These are phyloP conservation scores for Phytophthora fragariae DNA, from an alignment of 352 stramenopile species.

Conservation along the genomic window DNA sequence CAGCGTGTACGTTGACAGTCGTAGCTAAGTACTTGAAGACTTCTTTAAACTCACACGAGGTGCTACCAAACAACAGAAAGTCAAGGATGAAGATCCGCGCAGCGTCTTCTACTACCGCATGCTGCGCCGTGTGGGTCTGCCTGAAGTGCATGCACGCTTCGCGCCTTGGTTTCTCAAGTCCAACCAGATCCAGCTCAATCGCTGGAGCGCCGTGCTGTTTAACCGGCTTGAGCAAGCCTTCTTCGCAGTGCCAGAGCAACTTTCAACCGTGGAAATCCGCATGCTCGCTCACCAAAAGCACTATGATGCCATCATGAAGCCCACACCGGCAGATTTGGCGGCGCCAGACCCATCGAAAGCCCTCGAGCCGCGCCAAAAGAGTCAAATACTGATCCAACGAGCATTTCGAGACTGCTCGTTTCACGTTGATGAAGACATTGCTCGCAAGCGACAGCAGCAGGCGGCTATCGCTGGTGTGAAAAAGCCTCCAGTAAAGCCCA, in stretches of 20 bases:
- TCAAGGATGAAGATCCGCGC: conserved; percentile 70
- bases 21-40: background rate
- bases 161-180: conserved; percentile 85
- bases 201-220: conserved; percentile 76
- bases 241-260: conserved; percentile 53
- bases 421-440: conserved; percentile 45
- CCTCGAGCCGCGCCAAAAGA: conserved; percentile 59
- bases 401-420: conserved; percentile 82
- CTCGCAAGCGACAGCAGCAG: conserved; percentile 22
- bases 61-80: conserved; percentile 43
- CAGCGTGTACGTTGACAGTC: conserved; percentile 46
- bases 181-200: conserved; percentile 71
- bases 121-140: conserved; percentile 73
- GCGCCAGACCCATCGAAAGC: conserved; percentile 8
- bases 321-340: conserved; percentile 14
- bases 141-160: conserved; percentile 76
- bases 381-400: conserved; percentile 62
- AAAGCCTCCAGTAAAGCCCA: conserved; percentile 26
- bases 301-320: conserved; percentile 54
- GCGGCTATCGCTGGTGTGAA: conserved; percentile 25
- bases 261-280: conserved; percentile 69
- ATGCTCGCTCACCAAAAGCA: conserved; percentile 65
- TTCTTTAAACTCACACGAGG: background rate
- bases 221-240: conserved; percentile 71
- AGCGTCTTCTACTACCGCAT: conserved; percentile 83